Base-by-base conservation (phyloP, 331 rosid genomes). In the Quercus lobata region DNA sequence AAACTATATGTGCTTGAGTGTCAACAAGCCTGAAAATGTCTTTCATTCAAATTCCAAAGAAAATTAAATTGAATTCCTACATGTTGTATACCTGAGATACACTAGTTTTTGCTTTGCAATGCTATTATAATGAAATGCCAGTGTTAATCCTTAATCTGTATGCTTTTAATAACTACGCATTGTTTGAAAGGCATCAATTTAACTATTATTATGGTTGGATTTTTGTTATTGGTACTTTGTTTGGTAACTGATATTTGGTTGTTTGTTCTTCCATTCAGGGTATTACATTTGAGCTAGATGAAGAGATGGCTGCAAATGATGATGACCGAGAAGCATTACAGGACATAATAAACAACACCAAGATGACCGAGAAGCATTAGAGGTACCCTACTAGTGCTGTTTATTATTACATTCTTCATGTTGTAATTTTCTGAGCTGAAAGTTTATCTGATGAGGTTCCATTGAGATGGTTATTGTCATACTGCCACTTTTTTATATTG, bases 301-400 rank as follows among this genome's bases (percentile, higher is more conserved):
- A 96, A 57, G 95, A 90, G 84, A 75, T 87, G 86, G 90, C 69
- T 41, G 78, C 85, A 6, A 93, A 90, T 57, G 99, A 95, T 3
- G 96, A 87, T 35, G 99, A 93, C 19, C 80, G 98, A 71, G 91
- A 90, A 63, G 70, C 49, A 37, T 58, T 88, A 86, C 98, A 95
- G 84, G 99, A 95, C 2, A 90, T 95, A 57, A 86, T 95, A 77
- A 91, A 95, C 82, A 95, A 93, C 69, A 55, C 91, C 24, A 95
- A 91, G 78, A 32, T 32, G 34, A 32, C 34, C 6, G 6, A 32
- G 34, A 32, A 32, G 34, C 34, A 4, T 32, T 32, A 32, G 5
- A 32, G 34, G 34, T 32, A 32, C 34, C 34, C 34, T 32, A 32
- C 34, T 32, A 32, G 34, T 32, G 34, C 34, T 32, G 34, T 32